These are phyloP conservation scores for Euphorbia lathyris DNA, from an alignment of 345 rosid species.

Conservation along the genomic window DNA sequence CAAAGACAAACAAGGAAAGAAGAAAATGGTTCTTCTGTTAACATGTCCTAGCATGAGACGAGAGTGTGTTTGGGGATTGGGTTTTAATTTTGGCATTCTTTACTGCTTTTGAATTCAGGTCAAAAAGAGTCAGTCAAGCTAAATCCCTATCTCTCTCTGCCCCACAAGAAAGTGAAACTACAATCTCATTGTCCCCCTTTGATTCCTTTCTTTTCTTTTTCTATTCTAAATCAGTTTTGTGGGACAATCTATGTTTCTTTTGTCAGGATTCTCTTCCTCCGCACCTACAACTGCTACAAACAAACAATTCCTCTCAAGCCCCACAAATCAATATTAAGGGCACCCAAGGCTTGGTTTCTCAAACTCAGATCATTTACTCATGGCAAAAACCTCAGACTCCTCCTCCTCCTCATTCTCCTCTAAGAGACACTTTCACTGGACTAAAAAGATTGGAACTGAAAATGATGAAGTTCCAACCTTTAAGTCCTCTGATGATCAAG, in stretches of 20 bases:
- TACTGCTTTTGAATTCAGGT: conserved; percentile 43
- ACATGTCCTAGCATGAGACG: not conserved
- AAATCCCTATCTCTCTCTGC: conserved; percentile 30
- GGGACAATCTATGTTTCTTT: conserved; percentile 26
- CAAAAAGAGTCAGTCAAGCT: conserved; percentile 60
- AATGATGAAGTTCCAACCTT: conserved; percentile 45
- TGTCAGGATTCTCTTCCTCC: conserved; percentile 24
- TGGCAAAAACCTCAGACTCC: conserved; percentile 38
- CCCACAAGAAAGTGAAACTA: conserved; percentile 75
- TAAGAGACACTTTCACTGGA: conserved; percentile 83
- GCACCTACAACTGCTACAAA: conserved; percentile 5
- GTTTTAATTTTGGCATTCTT: conserved; percentile 13
- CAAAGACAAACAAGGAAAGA: not conserved
- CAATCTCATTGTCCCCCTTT: conserved; percentile 15
- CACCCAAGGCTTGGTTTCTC: no score
- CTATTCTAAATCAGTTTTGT: conserved; percentile 14
- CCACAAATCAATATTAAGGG: conserved; percentile 16
- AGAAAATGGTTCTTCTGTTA: not conserved
- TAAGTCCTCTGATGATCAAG: conserved; percentile 33
- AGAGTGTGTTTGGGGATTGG: not conserved
- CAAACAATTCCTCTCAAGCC: conserved; percentile 7
- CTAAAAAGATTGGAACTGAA: conserved; percentile 65
- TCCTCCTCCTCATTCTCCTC: conserved; percentile 48
- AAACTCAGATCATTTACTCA: not conserved
- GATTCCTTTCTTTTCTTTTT: conserved; percentile 11